Base-by-base conservation (phyloP, 179 eudicot genomes). In the Amaranthus tricolor region DNA sequence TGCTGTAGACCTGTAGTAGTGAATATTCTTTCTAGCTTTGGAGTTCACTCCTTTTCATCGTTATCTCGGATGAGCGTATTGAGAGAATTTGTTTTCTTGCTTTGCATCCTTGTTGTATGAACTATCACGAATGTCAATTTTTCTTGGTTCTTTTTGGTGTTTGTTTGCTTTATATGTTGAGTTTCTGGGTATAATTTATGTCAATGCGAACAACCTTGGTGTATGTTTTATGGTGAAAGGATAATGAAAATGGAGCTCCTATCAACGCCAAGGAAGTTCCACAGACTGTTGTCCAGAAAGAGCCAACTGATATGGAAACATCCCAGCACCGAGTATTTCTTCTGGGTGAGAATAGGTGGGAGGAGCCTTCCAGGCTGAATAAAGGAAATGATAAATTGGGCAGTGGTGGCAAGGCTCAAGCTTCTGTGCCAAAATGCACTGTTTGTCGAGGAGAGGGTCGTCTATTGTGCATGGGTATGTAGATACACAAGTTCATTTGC, bases 311-410 rank as follows among this genome's bases (percentile, higher is more conserved):
- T 76, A 62, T 45, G 24, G 85, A 82, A 15, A 66, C 78, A 67
- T 67, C 88, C 52, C 73, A 79, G 44, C 71, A 80, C 47, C 80
- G 93, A 78, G 99, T 95, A 62, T 95, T 82, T 82, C 97, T 95
- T 75, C 92, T 95, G 52, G 99, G 99, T 66, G 99, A 95, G 86
- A 95, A 95, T 57, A 71, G 99, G 74, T 95, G 97, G 97, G 99
- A 95, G 85, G 97, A 95, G 31, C 85, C 99, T 50, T 90, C 97
- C 15, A 85, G 98, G 85, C 89, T 94, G 66, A 74, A 71, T 74
- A 81, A 73, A 61, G 76, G 66, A 53, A 81, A 77, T 68, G 84
- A 76, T 69, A 84, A 87, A 70, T 74, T 70, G 66, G 66, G 53
- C 9, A 75, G 57, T 11, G 78, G 79, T 21, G 75, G 48, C 60